A percentile compares a stretch with the other conserved stretches of the same genome.
phyloP scores from a whole-genome alignment of 176 grass and related monocot species.

The Bonia amplexicaulis region DNA sequence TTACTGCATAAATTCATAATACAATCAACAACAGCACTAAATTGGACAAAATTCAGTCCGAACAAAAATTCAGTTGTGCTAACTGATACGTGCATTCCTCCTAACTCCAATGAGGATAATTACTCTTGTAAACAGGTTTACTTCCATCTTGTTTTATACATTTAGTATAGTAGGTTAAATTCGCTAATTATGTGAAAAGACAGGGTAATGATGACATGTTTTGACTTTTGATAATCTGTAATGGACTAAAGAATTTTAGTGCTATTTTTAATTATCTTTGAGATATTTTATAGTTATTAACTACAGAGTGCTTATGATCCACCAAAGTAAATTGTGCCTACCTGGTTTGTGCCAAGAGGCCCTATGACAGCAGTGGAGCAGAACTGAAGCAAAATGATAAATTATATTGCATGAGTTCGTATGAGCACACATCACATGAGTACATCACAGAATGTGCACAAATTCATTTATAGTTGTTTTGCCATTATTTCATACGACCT shows the following conservation, averaged over 20 bases:
- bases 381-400: background rate
- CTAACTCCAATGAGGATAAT: background rate
- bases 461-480: slow-evolving; percentile 19
- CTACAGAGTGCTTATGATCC: background rate
- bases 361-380: background rate
- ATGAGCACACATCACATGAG: background rate
- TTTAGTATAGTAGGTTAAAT: background rate
- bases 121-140: background rate
- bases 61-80: background rate
- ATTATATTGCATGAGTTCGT: background rate
- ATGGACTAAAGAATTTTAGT: background rate
- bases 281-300: no score
- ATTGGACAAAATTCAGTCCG: background rate
- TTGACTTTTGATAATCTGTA: background rate
- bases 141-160: background rate
- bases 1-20: background rate
- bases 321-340: background rate
- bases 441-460: background rate
- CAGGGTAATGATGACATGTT: background rate
- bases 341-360: background rate
- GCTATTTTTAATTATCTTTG: background rate
- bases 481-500: background rate
- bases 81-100: background rate
- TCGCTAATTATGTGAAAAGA: background rate
- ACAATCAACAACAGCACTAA: background rate